phyloP scores from a whole-genome alignment of 1,139 yeast genomes.

The Sugiyamaella sp. region DNA sequence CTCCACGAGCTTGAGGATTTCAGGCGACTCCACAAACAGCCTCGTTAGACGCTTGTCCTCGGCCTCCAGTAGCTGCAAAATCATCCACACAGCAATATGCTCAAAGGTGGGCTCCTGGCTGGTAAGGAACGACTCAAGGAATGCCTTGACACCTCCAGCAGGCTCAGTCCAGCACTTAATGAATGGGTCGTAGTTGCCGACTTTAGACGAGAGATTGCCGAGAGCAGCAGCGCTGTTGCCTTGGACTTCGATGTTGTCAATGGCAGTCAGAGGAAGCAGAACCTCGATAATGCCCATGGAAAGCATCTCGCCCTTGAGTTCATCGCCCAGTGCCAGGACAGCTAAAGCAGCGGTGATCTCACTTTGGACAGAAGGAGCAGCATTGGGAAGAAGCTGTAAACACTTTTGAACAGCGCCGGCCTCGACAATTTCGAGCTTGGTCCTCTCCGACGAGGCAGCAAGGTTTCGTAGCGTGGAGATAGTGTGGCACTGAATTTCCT shows the following conservation, averaged over 20 bases:
- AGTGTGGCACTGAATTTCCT: slow-evolving; percentile 97
- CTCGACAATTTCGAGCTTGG: slow-evolving; percentile 86
- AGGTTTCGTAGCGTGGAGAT: slow-evolving; percentile 92
- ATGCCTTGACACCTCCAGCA: slow-evolving; percentile 83
- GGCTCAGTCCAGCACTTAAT: slow-evolving; percentile 80
- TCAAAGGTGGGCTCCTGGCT: slow-evolving; percentile 95
- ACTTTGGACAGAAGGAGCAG: slow-evolving; percentile 88
- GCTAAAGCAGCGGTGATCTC: slow-evolving; percentile 98
- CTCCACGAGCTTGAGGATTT: slow-evolving; percentile 41
- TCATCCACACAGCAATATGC: slow-evolving; percentile 97
- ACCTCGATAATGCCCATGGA: slow-evolving; percentile 87
- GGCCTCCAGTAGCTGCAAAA: slow-evolving; percentile 87
- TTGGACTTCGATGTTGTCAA: slow-evolving; percentile 91
- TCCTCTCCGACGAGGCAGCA: slow-evolving; percentile 94
- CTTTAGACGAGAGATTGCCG: slow-evolving; percentile 92
- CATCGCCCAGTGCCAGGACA: slow-evolving; percentile 93
- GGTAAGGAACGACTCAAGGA: slow-evolving; percentile 75
- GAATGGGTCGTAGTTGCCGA: slow-evolving; percentile 78
- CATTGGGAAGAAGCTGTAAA: slow-evolving; percentile 78
- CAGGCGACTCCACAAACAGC: slow-evolving; percentile 41
- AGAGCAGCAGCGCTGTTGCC: slow-evolving; percentile 99
- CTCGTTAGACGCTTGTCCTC: slow-evolving; percentile 66
- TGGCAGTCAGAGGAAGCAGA: slow-evolving; percentile 85
- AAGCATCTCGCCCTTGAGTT: slow-evolving; percentile 81
- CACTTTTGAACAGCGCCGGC: slow-evolving; percentile 97